Evolutionary conservation across 352 stramenopile species (phyloP).

Genomic region (Albugo laibachii): DNA sequence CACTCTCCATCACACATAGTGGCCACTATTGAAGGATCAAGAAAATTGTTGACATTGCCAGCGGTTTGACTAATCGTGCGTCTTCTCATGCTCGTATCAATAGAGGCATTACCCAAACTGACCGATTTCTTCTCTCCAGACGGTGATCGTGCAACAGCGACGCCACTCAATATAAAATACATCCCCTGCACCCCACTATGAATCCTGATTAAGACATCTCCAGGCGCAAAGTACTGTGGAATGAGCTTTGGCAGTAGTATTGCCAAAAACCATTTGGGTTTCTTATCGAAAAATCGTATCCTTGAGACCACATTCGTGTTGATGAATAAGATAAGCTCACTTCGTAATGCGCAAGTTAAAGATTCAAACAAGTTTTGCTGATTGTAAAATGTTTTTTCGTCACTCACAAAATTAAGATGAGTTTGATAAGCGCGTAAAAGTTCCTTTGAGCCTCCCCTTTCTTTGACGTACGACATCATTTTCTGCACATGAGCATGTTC

Average conservation of each 20-base stretch:
- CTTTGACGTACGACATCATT: constrained; percentile 63
- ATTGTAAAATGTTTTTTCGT: constrained; percentile 47
- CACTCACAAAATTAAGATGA: constrained; percentile 46
- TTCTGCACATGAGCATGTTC: constrained; percentile 49
- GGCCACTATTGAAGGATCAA: constrained; percentile 8
- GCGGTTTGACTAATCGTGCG: background rate
- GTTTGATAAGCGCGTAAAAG: constrained; percentile 51
- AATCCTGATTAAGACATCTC: constrained; percentile 53
- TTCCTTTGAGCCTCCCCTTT: constrained; percentile 44
- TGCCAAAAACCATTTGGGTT: constrained; percentile 67
- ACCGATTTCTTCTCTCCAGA: background rate
- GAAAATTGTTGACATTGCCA: background rate
- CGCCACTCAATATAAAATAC: constrained; percentile 50
- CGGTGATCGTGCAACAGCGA: constrained; percentile 26
- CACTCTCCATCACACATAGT: constrained; percentile 57
- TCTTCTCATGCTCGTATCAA: background rate
- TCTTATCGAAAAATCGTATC: constrained; percentile 68
- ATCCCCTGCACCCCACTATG: constrained; percentile 48
- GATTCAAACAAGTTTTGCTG: constrained; percentile 38
- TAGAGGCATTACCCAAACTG: constrained; percentile 5
- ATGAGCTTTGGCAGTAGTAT: constrained; percentile 38
- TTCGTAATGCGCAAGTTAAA: constrained; percentile 38
- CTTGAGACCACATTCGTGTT: constrained; percentile 34
- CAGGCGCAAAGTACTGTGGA: constrained; percentile 43
- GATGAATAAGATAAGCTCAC: constrained; percentile 42